These are phyloP conservation scores for Veloboletus limbatus DNA, from an alignment of 1,284 basidiomycete genomes.

Conservation along the genomic window DNA sequence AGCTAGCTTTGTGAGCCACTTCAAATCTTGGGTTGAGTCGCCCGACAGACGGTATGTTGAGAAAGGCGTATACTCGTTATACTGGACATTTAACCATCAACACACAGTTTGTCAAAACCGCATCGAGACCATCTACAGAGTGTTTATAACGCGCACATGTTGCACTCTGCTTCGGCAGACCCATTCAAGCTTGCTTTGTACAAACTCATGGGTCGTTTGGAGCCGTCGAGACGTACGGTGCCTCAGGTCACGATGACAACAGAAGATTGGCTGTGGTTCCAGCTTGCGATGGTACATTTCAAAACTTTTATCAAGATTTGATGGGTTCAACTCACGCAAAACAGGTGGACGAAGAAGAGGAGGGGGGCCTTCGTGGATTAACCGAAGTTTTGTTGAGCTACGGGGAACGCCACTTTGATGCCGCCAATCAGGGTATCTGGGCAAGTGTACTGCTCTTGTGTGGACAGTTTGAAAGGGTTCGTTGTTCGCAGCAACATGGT, in stretches of 20 bases:
- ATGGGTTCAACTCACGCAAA: background rate
- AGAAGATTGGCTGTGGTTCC: constrained; percentile 99
- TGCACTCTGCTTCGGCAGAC: constrained; percentile 82
- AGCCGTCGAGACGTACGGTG: constrained; percentile 79
- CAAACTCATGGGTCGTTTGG: constrained; percentile 93
- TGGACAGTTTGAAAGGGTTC: constrained; percentile 90
- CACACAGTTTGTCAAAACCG: constrained; percentile 65
- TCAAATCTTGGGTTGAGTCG: constrained; percentile 86
- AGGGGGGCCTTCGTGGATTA: constrained; percentile 78
- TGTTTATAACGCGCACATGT: constrained; percentile 90
- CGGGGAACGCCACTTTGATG: constrained; percentile 91
- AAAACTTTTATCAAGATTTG: background rate
- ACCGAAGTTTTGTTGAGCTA: constrained; percentile 82
- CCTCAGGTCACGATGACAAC: constrained; percentile 86
- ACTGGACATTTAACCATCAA: constrained; percentile 6
- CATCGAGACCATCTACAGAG: constrained; percentile 84
- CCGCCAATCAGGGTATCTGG: constrained; percentile 71
- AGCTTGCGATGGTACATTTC: constrained; percentile 72
- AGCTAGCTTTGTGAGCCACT: constrained; percentile 79
- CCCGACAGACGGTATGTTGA: constrained; percentile 65
- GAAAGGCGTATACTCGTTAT: constrained; percentile 3
- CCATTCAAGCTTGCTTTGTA: constrained; percentile 96
- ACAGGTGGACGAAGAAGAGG: constrained; percentile 73
- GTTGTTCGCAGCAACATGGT: constrained; percentile 22
- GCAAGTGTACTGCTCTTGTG: constrained; percentile 89